Conservation (phyloP, 108 stramenopile species). For the Skeletonema potamos region DNA sequence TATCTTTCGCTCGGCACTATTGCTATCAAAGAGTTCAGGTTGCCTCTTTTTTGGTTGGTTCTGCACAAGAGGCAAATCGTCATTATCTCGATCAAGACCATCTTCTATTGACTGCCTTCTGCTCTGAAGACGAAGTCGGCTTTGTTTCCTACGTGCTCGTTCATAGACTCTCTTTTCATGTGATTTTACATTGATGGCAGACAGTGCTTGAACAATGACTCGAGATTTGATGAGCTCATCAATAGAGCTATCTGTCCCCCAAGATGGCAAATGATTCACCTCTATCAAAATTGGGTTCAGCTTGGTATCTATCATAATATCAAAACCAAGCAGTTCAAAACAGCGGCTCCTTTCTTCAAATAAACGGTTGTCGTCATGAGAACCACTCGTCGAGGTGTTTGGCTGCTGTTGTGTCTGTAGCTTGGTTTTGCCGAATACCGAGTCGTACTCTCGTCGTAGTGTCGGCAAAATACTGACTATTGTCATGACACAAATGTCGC, state of each 20-base stretch:
- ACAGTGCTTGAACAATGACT: constrained; percentile 47
- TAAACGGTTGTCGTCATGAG: neutral
- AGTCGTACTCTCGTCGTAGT: constrained; percentile 59
- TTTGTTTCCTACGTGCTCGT: constrained; percentile 19
- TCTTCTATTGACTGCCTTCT: neutral
- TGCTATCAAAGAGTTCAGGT: constrained; percentile 22
- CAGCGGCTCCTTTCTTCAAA: constrained; percentile 36
- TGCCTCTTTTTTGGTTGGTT: constrained; percentile 3
- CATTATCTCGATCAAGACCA: neutral
- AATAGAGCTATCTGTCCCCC: constrained; percentile 49
- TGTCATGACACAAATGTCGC: constrained; percentile 67
- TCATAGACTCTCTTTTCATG: constrained; percentile 33
- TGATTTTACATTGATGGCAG: constrained; percentile 27
- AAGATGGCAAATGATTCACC: constrained; percentile 72
- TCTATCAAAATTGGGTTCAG: constrained; percentile 88
- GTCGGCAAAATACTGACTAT: constrained; percentile 66
- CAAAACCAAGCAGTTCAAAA: constrained; percentile 84
- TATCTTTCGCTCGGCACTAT: constrained; percentile 38
- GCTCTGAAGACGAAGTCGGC: constrained; percentile 12
- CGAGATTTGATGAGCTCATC: constrained; percentile 53
- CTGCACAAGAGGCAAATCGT: neutral
- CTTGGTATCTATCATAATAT: constrained; percentile 81
- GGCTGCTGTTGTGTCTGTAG: neutral
- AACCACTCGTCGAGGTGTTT: neutral
- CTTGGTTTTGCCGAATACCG: constrained; percentile 29